Percentiles rank a stretch among this genome's conserved stretches.
Conservation (phyloP, 164 flowering plant species). For the Magnolia sinica region DNA sequence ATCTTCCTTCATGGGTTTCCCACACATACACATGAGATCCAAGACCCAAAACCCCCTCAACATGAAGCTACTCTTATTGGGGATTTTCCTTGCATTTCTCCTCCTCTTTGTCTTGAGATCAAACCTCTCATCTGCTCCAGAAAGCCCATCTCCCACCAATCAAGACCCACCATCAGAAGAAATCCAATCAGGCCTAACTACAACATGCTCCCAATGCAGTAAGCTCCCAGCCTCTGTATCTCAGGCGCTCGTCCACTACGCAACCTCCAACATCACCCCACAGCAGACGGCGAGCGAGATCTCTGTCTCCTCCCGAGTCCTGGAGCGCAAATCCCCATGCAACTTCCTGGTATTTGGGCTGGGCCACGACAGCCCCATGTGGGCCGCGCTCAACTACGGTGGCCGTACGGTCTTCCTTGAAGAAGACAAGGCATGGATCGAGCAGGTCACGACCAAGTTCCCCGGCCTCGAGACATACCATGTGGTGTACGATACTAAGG, state of each 20-base stretch:
- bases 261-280: slow-evolving; percentile 65
- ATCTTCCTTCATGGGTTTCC: slow-evolving; percentile 3
- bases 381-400: slow-evolving; percentile 70
- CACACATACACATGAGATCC: slow-evolving; percentile 31
- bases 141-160: slow-evolving; percentile 6
- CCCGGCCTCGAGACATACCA: slow-evolving; percentile 64
- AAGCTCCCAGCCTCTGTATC: slow-evolving; percentile 53
- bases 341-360: slow-evolving; percentile 90
- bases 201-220: slow-evolving; percentile 37
- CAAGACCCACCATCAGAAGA: slow-evolving; percentile 9
- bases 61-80: slow-evolving; percentile 40
- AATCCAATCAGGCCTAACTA: slow-evolving; percentile 6
- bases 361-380: slow-evolving; percentile 87
- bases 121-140: slow-evolving; percentile 34
- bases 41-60: slow-evolving; percentile 35
- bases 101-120: slow-evolving; percentile 46
- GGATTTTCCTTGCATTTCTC: slow-evolving; percentile 36
- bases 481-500: slow-evolving; percentile 59
- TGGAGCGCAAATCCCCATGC: slow-evolving; percentile 68
- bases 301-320: slow-evolving; percentile 43
- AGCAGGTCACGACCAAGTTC: slow-evolving; percentile 41
- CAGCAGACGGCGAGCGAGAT: slow-evolving; percentile 71
- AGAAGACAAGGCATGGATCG: slow-evolving; percentile 75
- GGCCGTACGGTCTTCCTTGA: slow-evolving; percentile 82
- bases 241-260: slow-evolving; percentile 52